Evolutionary conservation across 1,284 basidiomycete species (phyloP).

Genomic region (Tilletia setariae): DNA sequence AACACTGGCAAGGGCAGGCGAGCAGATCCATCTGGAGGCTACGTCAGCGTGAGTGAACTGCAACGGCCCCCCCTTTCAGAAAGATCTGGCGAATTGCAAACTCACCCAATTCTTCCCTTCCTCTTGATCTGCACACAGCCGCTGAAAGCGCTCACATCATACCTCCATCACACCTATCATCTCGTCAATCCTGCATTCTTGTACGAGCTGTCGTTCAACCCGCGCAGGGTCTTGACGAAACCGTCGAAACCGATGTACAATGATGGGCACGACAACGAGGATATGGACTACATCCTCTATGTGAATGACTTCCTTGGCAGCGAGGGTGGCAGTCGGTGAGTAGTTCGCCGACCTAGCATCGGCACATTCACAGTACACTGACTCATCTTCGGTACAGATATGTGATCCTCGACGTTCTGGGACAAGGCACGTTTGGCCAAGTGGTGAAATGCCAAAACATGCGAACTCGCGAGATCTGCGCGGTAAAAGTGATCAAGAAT

Average conservation of each 20-base stretch:
- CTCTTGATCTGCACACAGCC: slow-evolving; percentile 23
- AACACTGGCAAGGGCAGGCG: slow-evolving; percentile 21
- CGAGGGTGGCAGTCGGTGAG: slow-evolving; percentile 37
- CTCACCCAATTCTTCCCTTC: neutral
- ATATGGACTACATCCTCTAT: slow-evolving; percentile 54
- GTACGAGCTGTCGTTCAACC: slow-evolving; percentile 54
- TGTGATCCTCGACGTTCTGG: slow-evolving; percentile 93
- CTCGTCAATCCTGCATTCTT: slow-evolving; percentile 53
- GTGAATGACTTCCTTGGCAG: slow-evolving; percentile 54
- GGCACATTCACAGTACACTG: slow-evolving; percentile 13
- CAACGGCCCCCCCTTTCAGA: neutral
- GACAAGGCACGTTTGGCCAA: slow-evolving; percentile 97
- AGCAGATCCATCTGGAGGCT: slow-evolving; percentile 50
- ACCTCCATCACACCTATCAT: slow-evolving; percentile 54
- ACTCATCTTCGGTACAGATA: slow-evolving; percentile 63
- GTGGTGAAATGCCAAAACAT: slow-evolving; percentile 99
- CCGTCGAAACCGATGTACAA: slow-evolving; percentile 53
- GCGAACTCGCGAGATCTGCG: slow-evolving; percentile 96
- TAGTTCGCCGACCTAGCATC: neutral
- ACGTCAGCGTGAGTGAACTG: slow-evolving; percentile 35
- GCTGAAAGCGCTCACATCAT: slow-evolving; percentile 51
- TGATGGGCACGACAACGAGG: slow-evolving; percentile 53
- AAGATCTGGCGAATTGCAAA: neutral
- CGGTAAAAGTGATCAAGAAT: slow-evolving; percentile 99
- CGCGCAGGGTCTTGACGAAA: slow-evolving; percentile 50